Conservation (phyloP, 495 filamentous ascomycete genomes). For the Platismatia glauca region DNA sequence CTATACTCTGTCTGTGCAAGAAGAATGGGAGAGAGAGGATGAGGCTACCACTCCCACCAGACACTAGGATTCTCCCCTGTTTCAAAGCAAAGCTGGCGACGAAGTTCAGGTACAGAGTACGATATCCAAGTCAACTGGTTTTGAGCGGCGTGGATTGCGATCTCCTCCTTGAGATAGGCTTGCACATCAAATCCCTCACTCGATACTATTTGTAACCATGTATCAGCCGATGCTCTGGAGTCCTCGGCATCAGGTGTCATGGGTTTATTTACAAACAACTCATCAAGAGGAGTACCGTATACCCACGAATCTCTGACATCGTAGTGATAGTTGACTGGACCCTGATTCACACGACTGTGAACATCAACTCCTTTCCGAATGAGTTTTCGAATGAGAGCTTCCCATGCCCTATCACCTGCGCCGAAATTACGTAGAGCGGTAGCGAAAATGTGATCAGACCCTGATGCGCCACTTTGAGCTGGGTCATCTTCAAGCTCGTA, state of each 20-base stretch:
- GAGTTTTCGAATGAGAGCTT: background rate
- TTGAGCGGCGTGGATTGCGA: background rate
- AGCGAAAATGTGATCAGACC: background rate
- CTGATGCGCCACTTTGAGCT: too few species aligned
- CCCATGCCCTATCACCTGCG: background rate
- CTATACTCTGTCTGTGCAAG: background rate
- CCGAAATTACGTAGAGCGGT: background rate
- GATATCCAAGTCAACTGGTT: background rate
- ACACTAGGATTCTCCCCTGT: background rate
- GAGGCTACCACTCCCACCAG: background rate
- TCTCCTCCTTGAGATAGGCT: background rate
- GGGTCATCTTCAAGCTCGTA: too few species aligned
- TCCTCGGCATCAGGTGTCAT: background rate
- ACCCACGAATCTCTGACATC: fast-evolving
- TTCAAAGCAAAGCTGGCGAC: background rate
- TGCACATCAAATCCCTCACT: background rate
- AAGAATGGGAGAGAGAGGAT: background rate
- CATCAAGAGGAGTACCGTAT: background rate
- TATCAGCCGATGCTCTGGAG: background rate
- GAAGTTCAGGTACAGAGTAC: background rate
- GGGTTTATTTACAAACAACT: background rate
- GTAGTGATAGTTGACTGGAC: too few species aligned
- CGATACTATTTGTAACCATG: background rate
- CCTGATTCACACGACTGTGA: background rate
- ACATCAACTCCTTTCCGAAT: background rate